A percentile compares a stretch with the other conserved stretches of the same genome.
Conservation (phyloP, 73 alveolate genomes). For the Diophrys appendiculata region DNA sequence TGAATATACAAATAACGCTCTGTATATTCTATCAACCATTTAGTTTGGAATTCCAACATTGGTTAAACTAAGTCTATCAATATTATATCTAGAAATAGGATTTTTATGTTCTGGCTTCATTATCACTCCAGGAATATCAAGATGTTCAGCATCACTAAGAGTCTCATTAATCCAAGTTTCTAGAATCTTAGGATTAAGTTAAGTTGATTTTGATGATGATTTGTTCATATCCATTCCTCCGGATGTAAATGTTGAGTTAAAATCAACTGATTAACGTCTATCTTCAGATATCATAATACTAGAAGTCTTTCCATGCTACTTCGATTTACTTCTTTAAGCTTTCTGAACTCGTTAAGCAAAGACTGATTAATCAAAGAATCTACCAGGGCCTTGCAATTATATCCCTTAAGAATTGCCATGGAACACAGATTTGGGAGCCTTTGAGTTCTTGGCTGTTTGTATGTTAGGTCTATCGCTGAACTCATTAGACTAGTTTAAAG, state of each 20-base stretch:
- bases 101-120: constrained; percentile 61
- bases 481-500: not conserved
- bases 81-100: constrained; percentile 61
- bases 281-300: not conserved
- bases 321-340: not conserved
- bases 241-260: not conserved
- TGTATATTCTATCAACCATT: constrained; percentile 49
- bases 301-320: not conserved
- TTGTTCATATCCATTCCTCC: no score
- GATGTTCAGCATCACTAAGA: constrained; percentile 53
- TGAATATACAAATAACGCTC: constrained; percentile 66
- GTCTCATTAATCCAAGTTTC: constrained; percentile 67
- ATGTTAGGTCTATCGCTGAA: not conserved
- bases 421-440: no score
- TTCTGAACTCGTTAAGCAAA: not conserved
- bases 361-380: not conserved
- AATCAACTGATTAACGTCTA: not conserved
- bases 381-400: not conserved
- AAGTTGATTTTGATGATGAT: not conserved
- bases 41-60: constrained; percentile 56
- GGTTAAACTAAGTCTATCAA: constrained; percentile 57
- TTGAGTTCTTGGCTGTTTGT: not conserved
- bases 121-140: constrained; percentile 62
- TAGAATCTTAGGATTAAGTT: constrained; percentile 32
- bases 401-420: not conserved